Evolutionary conservation across 2,329 filamentous ascomycete genomes (phyloP), one percentile per base, ranked within the genome.

Genomic region (Elsinoe perseae): DNA sequence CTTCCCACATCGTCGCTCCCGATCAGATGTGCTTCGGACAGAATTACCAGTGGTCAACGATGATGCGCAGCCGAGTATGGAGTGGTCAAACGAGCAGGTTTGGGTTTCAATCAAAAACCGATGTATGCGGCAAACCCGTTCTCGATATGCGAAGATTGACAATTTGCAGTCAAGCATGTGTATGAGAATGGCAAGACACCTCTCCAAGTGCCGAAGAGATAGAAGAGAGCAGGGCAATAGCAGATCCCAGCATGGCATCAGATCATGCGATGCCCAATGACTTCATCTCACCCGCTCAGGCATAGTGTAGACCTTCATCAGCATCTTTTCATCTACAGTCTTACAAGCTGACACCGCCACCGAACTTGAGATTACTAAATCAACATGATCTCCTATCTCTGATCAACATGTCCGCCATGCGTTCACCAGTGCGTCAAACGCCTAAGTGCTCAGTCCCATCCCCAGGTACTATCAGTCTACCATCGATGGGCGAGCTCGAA

Each of bases 1-100:
- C 32, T 59, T 58, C 12, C 60, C 63, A 4, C 61, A 60, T 40
- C 62, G 58, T 48, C 59, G 61, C 9, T 64, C 63, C 50, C 55
- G 50, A 2, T 46, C 21, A 6, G 27, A 56, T 2, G 21, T 38
- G 8, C 52, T 16, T 42, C 32, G 52, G 3, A 54, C 38, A 4
- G 58, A 50, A 34, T 21, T 55, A 32, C 53, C 56, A 46, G 54
- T 50, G 14, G 55, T 36, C 5, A 14, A 56, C 30, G 44, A 57
- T 18, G 52, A 54, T 12, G 18, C 10, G 1, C 25, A 30, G 25
- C 28, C 21, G 14, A 40, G 36, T 43, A 23, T 40, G 4, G 32
- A 38, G 14, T 54, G 52, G 52, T 40, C 52, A 6, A 36, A 42
- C 3, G 52, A 54, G 18, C 52, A 54, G 21, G 36, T 40, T 4